Conservation (phyloP, 2,329 filamentous ascomycete genomes). For the Pseudogymnoascus destructans region DNA sequence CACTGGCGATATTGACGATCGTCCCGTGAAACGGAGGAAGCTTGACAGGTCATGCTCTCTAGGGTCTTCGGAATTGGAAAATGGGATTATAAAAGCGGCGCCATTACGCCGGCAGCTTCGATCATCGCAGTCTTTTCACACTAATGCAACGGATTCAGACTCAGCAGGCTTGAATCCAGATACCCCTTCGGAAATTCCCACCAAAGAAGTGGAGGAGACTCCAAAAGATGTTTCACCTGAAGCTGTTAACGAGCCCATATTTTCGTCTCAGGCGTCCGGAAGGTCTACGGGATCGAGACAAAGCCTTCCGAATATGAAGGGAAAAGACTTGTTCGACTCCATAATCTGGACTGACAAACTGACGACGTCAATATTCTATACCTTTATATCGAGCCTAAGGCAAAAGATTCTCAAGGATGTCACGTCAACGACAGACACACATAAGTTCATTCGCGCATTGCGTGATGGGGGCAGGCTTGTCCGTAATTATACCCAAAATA, state of each 20-base stretch:
- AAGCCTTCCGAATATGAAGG: slow-evolving; percentile 50
- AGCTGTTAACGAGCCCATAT: slow-evolving; percentile 8
- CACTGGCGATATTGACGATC: slow-evolving; percentile 25
- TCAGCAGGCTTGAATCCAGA: background rate
- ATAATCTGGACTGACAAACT: slow-evolving; percentile 56
- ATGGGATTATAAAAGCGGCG: background rate
- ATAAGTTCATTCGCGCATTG: slow-evolving; percentile 55
- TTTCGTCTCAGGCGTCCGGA: slow-evolving; percentile 16
- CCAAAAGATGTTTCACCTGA: background rate
- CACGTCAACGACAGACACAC: slow-evolving; percentile 45
- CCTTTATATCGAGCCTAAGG: slow-evolving; percentile 54
- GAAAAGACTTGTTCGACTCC: slow-evolving; percentile 57
- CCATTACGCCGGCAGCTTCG: background rate
- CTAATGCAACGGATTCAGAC: background rate
- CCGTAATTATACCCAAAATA: slow-evolving; percentile 63
- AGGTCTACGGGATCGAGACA: slow-evolving; percentile 13
- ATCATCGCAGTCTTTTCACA: background rate
- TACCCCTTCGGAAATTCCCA: background rate
- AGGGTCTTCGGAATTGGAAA: background rate
- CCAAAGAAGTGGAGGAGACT: background rate
- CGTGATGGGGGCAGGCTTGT: slow-evolving; percentile 55
- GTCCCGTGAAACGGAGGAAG: slow-evolving; percentile 24
- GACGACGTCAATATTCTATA: slow-evolving; percentile 59
- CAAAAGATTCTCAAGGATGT: slow-evolving; percentile 49
- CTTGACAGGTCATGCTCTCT: slow-evolving; percentile 11